These are phyloP conservation scores for Kwoniella heveanensis DNA, from an alignment of 768 basidiomycete species.

Conservation along the genomic window DNA sequence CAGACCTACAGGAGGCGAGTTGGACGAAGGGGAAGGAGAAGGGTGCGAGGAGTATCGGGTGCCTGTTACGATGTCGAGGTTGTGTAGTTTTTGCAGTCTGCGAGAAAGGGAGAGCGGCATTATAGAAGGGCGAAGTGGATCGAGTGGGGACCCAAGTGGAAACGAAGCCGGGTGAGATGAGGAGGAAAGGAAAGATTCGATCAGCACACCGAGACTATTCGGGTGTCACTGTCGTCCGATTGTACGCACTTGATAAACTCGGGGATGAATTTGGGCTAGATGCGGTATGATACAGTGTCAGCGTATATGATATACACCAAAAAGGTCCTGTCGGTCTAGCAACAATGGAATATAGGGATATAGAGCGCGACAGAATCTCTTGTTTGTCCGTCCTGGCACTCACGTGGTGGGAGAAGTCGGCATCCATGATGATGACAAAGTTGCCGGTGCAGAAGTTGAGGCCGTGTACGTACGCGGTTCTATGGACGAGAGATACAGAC, in stretches of 20 bases:
- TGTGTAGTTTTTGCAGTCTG: conserved; percentile 79
- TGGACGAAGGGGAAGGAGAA: conserved; percentile 53
- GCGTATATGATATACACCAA: background rate
- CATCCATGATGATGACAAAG: conserved; percentile 96
- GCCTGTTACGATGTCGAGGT: conserved; percentile 90
- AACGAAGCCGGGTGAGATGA: background rate
- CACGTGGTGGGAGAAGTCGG: conserved; percentile 93
- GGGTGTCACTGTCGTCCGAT: no score
- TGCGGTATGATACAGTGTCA: background rate
- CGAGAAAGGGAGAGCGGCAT: background rate
- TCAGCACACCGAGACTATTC: no score
- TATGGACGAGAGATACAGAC: conserved; percentile 48
- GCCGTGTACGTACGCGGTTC: conserved; percentile 90
- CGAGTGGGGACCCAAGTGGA: background rate
- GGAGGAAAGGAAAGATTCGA: background rate
- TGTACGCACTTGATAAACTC: conserved; percentile 80
- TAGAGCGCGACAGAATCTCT: background rate
- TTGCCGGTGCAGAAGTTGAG: conserved; percentile 85
- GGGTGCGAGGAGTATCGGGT: conserved; percentile 70
- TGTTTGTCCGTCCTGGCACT: no score
- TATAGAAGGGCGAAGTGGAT: no score
- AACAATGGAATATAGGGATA: no score
- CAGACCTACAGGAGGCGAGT: conserved; percentile 62
- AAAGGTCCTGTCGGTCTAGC: no score
- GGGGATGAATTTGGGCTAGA: conserved; percentile 89